Conservation (phyloP, 2,329 filamentous ascomycete genomes). For the Colletotrichum graminicola region DNA sequence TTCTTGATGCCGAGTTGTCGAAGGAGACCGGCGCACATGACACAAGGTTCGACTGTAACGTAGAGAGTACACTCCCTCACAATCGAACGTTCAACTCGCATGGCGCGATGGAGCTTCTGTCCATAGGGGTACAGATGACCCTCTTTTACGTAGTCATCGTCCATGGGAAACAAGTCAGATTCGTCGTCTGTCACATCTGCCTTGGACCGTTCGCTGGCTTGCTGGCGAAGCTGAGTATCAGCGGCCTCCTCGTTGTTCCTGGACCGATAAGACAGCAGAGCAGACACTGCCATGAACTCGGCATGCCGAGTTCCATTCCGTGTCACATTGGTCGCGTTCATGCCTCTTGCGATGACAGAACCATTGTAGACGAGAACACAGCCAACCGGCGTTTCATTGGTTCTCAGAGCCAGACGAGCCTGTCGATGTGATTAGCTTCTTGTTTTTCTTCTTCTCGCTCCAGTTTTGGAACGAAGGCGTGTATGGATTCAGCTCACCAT, state of each 20-base stretch:
- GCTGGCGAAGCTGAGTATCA: conserved; percentile 24
- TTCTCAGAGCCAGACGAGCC: conserved; percentile 86
- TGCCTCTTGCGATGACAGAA: conserved; percentile 85
- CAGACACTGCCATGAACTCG: conserved; percentile 87
- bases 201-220: conserved; percentile 43
- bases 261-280: conserved; percentile 61
- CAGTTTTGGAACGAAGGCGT: conserved; percentile 9
- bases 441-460: neutral
- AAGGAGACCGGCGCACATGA: conserved; percentile 97
- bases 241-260: conserved; percentile 38
- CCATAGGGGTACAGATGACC: conserved; percentile 72
- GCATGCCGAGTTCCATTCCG: conserved; percentile 94
- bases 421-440: conserved; percentile 52
- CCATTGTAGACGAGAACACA: conserved; percentile 90
- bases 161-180: conserved; percentile 48
- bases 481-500: conserved; percentile 71
- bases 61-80: conserved; percentile 83
- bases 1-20: conserved; percentile 88
- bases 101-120: conserved; percentile 66
- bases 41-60: conserved; percentile 97
- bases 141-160: conserved; percentile 66
- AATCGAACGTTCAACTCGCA: conserved; percentile 74
- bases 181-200: conserved; percentile 40
- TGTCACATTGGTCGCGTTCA: conserved; percentile 96
- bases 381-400: conserved; percentile 95